Conservation (phyloP, 441 rosid genomes). For the Corymbia citriodora region DNA sequence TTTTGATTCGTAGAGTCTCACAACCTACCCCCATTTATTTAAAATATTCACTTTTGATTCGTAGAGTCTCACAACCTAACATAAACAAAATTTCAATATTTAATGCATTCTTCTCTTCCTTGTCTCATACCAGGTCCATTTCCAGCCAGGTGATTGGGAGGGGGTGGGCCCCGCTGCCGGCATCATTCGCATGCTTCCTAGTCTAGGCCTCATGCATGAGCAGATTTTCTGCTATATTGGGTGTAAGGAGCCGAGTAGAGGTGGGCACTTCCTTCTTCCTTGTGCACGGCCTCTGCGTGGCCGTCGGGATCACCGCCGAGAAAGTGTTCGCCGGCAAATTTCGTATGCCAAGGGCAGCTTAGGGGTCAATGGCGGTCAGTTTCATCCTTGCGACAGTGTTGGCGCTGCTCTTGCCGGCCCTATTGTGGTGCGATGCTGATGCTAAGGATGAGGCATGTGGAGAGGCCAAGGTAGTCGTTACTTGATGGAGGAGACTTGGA, state of each 20-base stretch:
- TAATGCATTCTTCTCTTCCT: too few species aligned
- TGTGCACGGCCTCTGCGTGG: slow-evolving; percentile 20
- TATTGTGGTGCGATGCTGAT: background rate
- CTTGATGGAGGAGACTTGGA: background rate
- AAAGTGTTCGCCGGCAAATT: background rate
- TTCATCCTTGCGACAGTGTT: background rate
- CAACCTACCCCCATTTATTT: too few species aligned
- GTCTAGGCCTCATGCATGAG: slow-evolving; percentile 20
- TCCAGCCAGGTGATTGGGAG: too few species aligned
- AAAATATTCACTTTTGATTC: too few species aligned
- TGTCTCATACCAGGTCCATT: too few species aligned
- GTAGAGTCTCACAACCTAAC: too few species aligned
- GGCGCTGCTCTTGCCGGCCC: background rate
- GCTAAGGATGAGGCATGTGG: background rate
- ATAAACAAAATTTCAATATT: too few species aligned
- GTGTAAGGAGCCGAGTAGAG: slow-evolving; percentile 17
- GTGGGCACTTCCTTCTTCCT: slow-evolving; percentile 21
- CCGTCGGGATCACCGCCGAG: slow-evolving; percentile 1
- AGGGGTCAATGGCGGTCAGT: background rate
- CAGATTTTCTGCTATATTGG: slow-evolving; percentile 15
- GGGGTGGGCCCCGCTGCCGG: background rate
- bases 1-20: too few species aligned
- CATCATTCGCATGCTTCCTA: slow-evolving; percentile 7
- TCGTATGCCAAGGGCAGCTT: background rate
- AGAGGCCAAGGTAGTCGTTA: background rate